A percentile compares a stretch with the other conserved stretches of the same genome.
Evolutionary conservation across 164 flowering plant species (phyloP).

Genomic region (Aristolochia contorta): DNA sequence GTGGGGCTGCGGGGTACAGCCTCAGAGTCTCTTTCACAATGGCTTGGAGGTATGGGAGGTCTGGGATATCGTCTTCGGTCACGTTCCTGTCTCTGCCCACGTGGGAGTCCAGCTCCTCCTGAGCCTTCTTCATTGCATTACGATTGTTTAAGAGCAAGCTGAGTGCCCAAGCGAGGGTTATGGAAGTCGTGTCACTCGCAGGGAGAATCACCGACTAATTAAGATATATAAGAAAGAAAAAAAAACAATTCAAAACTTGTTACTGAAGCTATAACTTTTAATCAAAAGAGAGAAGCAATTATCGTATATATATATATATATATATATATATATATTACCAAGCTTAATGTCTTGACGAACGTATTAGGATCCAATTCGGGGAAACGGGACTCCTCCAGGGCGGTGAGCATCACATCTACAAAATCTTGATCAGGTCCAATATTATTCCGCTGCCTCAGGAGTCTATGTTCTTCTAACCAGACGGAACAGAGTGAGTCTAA

Average conservation of each 20-base stretch:
- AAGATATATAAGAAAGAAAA: not conserved
- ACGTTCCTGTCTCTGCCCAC: constrained; percentile 3
- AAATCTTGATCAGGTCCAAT: not conserved
- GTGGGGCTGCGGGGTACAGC: constrained; percentile 8
- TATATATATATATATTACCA: too few species aligned
- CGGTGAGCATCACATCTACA: too few species aligned
- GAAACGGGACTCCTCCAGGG: too few species aligned
- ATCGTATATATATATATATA: too few species aligned
- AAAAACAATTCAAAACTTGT: too few species aligned
- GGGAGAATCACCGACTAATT: not conserved
- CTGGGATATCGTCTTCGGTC: not conserved
- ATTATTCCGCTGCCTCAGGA: not conserved
- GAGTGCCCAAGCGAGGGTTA: constrained; percentile 1
- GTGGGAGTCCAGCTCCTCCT: not conserved
- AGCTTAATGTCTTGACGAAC: constrained; percentile 3
- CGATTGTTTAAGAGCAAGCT: not conserved
- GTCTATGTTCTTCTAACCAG: constrained; percentile 7
- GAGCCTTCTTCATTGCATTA: not conserved
- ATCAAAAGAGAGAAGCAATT: not conserved
- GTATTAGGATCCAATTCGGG: not conserved
- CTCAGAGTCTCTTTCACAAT: constrained; percentile 5
- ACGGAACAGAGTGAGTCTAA: not conserved
- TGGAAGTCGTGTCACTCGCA: not conserved
- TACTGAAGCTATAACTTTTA: not conserved
- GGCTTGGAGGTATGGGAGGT: constrained; percentile 2